Percentiles rank a stretch among this genome's conserved stretches.
Evolutionary conservation across 2,329 filamentous ascomycete genomes (phyloP).

Genomic region (Acarospora socialis): DNA sequence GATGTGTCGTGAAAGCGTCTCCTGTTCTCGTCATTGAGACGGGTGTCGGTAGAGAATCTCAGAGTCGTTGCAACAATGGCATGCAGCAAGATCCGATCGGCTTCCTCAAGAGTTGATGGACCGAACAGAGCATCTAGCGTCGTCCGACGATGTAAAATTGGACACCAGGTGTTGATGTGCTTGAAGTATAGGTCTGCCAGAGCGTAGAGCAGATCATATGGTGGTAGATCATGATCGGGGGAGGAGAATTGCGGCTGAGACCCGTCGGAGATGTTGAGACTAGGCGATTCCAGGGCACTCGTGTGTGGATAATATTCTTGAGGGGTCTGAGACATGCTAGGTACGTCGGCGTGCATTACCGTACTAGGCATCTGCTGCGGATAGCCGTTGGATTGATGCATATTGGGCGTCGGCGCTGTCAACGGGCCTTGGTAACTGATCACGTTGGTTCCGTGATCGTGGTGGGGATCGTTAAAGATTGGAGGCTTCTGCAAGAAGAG

Average conservation of each 20-base stretch:
- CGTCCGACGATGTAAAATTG: slow-evolving; percentile 72
- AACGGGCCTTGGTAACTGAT: slow-evolving; percentile 34
- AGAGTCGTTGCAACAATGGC: slow-evolving; percentile 81
- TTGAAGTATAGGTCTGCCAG: slow-evolving; percentile 67
- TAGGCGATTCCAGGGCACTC: slow-evolving; percentile 43
- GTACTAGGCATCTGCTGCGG: neutral
- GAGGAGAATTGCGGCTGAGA: slow-evolving; percentile 30
- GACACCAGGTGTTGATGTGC: slow-evolving; percentile 72
- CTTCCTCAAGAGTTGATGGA: slow-evolving; percentile 59
- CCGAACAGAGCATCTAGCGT: slow-evolving; percentile 75
- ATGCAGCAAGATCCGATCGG: slow-evolving; percentile 69
- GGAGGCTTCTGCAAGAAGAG: slow-evolving; percentile 49
- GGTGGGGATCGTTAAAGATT: slow-evolving; percentile 32
- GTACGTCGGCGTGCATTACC: neutral
- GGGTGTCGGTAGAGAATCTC: slow-evolving; percentile 63
- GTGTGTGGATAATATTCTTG: slow-evolving; percentile 27
- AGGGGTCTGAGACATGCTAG: neutral
- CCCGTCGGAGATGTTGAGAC: slow-evolving; percentile 38
- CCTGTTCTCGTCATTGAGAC: slow-evolving; percentile 59
- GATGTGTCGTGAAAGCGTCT: slow-evolving; percentile 64
- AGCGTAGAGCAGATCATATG: slow-evolving; percentile 59
- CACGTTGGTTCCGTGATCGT: slow-evolving; percentile 31
- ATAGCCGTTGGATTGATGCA: neutral
- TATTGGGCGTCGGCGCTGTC: slow-evolving; percentile 21
- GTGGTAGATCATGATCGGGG: slow-evolving; percentile 54